These are phyloP conservation scores for Xylaria palmicola DNA, from an alignment of 495 filamentous ascomycete species.

Conservation along the genomic window DNA sequence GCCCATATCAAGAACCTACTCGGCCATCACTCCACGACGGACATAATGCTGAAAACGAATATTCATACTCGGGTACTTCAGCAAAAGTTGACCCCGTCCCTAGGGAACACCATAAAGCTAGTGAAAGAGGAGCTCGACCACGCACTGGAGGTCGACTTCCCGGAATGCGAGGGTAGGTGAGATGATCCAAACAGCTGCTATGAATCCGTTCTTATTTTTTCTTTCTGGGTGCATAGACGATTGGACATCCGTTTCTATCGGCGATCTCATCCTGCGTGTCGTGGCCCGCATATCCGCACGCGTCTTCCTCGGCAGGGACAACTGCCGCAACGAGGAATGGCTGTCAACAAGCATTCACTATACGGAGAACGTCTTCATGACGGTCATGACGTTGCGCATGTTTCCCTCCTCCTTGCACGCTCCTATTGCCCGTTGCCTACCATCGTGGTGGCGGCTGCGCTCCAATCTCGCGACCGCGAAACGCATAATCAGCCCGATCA, in stretches of 20 bases:
- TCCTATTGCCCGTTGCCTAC: neutral
- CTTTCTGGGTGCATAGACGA: neutral
- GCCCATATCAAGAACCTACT: neutral
- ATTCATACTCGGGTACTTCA: neutral
- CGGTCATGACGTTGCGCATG: slow-evolving; percentile 19
- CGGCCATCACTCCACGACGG: neutral
- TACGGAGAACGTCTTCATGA: slow-evolving; percentile 43
- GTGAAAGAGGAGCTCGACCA: neutral
- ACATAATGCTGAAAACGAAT: neutral
- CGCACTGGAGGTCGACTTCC: neutral
- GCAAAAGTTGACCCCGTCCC: neutral
- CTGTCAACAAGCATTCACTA: slow-evolving; percentile 46
- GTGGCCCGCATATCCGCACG: slow-evolving; percentile 41
- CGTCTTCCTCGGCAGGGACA: slow-evolving; percentile 41
- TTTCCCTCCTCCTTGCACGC: slow-evolving; percentile 9
- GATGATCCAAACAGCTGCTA: neutral
- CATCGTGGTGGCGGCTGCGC: neutral
- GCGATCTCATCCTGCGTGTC: neutral
- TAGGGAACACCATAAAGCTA: neutral
- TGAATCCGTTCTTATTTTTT: neutral
- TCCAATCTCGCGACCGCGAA: neutral
- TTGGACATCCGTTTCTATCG: neutral
- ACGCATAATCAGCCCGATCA: neutral
- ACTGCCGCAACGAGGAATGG: slow-evolving; percentile 48
- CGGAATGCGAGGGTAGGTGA: neutral